phyloP scores from a whole-genome alignment of 192 early-diverging fungal species.

The Backusella mclennaniae region DNA sequence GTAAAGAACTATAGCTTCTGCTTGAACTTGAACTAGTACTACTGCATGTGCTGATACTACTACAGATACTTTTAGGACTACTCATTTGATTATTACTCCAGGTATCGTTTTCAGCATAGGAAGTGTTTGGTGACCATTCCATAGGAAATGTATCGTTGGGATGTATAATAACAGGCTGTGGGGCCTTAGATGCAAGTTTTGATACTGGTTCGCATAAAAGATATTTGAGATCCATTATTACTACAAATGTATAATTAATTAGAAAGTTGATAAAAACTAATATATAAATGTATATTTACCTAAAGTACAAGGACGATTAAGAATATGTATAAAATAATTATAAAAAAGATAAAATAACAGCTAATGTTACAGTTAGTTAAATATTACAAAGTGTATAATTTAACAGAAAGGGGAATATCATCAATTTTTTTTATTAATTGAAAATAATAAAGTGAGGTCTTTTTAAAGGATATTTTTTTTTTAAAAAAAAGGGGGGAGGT shows the following conservation, averaged over 20 bases:
- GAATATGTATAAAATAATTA: background rate
- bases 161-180: background rate
- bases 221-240: conserved; percentile 21
- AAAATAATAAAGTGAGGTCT: conserved; percentile 9
- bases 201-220: conserved; percentile 14
- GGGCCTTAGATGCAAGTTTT: background rate
- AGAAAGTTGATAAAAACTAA: background rate
- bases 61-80: conserved; percentile 14
- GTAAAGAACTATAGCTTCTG: background rate
- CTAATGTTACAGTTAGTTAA: background rate
- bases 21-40: background rate
- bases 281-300: background rate
- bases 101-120: background rate
- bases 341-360: background rate
- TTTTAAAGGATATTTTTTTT: conserved; percentile 8
- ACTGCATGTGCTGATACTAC: conserved; percentile 13
- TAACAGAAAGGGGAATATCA: background rate
- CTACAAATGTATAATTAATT: background rate
- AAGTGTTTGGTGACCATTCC: background rate
- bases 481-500: background rate
- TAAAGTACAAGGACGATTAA: background rate
- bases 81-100: conserved; percentile 3
- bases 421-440: conserved; percentile 10
- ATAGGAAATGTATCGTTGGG: background rate
- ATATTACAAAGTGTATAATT: background rate